These are phyloP conservation scores for Plasmodium inui DNA, from an alignment of 169 alveolate genomes.

Conservation along the genomic window DNA sequence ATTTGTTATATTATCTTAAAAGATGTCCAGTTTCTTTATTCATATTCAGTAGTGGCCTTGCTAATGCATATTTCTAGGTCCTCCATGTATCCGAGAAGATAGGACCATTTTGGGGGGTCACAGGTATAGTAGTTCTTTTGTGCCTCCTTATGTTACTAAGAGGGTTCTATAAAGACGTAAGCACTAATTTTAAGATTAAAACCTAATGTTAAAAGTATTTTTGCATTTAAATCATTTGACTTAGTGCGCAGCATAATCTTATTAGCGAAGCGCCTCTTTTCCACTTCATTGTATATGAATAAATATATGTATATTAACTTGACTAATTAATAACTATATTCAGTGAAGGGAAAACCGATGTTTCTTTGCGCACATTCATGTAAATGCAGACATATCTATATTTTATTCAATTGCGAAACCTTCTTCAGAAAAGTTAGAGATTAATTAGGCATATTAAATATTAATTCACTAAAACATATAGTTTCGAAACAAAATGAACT, in stretches of 20 bases:
- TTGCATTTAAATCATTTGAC: not conserved
- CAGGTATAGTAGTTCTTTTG: not conserved
- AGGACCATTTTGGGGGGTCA: not conserved
- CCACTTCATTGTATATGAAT: not conserved
- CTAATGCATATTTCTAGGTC: not conserved
- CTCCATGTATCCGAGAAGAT: not conserved
- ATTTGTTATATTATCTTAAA: not conserved
- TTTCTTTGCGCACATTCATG: not conserved
- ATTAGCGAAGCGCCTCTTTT: not conserved
- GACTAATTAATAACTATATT: not conserved
- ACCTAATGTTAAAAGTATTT: not conserved
- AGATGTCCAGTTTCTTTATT: not conserved
- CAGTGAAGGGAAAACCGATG: not conserved
- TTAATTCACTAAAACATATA: not conserved
- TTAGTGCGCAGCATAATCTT: not conserved
- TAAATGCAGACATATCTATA: not conserved
- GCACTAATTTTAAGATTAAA: not conserved
- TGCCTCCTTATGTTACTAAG: not conserved
- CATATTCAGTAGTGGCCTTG: not conserved
- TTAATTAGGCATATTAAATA: not conserved
- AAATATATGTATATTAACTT: not conserved
- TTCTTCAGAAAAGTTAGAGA: not conserved
- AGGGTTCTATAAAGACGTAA: not conserved
- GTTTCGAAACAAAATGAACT: not conserved
- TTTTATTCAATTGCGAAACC: not conserved